These are phyloP conservation scores for Capsicum rhomboideum DNA, from an alignment of 257 asterid species.

Conservation along the genomic window DNA sequence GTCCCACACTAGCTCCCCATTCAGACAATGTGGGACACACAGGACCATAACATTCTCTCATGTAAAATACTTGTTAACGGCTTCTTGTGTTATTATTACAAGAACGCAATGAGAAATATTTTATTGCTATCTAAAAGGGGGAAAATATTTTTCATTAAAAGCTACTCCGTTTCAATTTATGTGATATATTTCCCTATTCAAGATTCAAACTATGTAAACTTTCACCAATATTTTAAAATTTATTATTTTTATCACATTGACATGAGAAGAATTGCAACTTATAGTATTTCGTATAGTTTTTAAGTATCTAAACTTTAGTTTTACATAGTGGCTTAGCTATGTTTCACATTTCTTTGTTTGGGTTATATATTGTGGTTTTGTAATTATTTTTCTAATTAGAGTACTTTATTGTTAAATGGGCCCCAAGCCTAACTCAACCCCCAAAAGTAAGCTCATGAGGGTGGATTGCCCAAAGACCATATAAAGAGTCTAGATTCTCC, in stretches of 20 bases:
- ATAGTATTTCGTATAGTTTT: neutral
- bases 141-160: neutral
- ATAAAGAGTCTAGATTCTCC: neutral
- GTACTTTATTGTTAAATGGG: no score
- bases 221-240: neutral
- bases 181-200: neutral
- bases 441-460: neutral
- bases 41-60: no score
- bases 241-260: neutral
- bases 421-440: neutral
- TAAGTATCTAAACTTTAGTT: no score
- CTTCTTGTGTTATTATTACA: neutral
- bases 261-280: neutral
- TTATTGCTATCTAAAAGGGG: neutral
- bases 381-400: no score
- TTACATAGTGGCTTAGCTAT: no score
- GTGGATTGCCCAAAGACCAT: neutral
- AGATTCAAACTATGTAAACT: neutral
- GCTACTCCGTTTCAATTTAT: neutral
- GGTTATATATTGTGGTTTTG: no score
- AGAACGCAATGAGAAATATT: neutral
- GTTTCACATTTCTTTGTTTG: no score
- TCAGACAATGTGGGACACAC: no score
- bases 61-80: no score
- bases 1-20: no score